Conservation (phyloP, 148 eudicot genomes). For the Nyssa sinensis region DNA sequence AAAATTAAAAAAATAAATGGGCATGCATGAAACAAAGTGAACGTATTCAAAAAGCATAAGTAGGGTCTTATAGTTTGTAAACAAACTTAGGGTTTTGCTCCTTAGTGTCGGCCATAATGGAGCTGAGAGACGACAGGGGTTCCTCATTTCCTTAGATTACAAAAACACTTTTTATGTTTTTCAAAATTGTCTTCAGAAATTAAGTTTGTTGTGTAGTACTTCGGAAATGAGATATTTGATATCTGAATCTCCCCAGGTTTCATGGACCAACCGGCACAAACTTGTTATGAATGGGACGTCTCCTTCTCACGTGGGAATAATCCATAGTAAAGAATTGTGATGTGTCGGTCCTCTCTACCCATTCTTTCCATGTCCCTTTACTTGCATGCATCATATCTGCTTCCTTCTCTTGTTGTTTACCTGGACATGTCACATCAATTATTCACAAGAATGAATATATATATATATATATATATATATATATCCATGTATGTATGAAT, state of each 20-base stretch:
- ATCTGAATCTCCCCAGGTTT: constrained; percentile 24
- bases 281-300: constrained; percentile 65
- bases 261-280: constrained; percentile 44
- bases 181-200: neutral
- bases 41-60: constrained; percentile 1
- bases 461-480: constrained; percentile 2
- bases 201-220: neutral
- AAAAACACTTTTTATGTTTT: neutral
- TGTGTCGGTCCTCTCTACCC: constrained; percentile 23
- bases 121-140: constrained; percentile 26
- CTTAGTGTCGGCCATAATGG: constrained; percentile 40
- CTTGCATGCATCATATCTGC: constrained; percentile 18
- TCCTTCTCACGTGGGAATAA: constrained; percentile 46
- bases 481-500: no score
- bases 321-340: constrained; percentile 50
- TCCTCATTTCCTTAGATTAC: constrained; percentile 27
- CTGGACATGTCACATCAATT: constrained; percentile 16
- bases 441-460: neutral
- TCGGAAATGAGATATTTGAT: neutral
- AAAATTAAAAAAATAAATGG: no score
- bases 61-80: constrained; percentile 1
- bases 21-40: neutral
- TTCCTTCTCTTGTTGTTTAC: constrained; percentile 15
- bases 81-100: constrained; percentile 28
- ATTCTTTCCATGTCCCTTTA: constrained; percentile 23